A percentile compares a stretch with the other conserved stretches of the same genome.
Evolutionary conservation across 78 protist species (phyloP).

Genomic region (Parvularia atlantis): DNA sequence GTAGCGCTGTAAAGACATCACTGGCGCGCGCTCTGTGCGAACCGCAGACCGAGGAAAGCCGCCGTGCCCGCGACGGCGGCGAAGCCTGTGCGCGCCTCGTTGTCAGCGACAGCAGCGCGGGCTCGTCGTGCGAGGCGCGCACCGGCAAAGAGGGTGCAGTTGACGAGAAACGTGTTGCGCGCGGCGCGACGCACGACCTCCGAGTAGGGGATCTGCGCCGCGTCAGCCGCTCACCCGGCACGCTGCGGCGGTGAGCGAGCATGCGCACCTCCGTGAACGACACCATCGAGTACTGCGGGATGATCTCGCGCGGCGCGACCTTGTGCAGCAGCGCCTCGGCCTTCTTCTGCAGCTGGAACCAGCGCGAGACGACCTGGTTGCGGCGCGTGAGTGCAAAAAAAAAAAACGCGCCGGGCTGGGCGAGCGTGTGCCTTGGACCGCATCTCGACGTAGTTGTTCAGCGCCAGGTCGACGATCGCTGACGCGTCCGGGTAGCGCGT

Average conservation of each 20-base stretch:
- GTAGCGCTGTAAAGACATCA: too few species aligned
- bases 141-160: too few species aligned
- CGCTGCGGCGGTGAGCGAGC: too few species aligned
- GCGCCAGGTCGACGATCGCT: conserved; percentile 67
- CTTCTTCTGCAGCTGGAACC: conserved; percentile 40
- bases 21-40: too few species aligned
- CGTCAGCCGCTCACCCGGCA: too few species aligned
- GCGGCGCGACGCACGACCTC: background rate
- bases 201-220: conserved; percentile 1
- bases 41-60: too few species aligned
- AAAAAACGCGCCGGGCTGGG: too few species aligned
- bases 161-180: background rate
- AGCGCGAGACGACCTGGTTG: background rate
- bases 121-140: too few species aligned
- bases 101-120: too few species aligned
- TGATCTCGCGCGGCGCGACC: conserved; percentile 25
- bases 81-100: too few species aligned
- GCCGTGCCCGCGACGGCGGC: too few species aligned
- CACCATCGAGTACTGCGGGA: conserved; percentile 42
- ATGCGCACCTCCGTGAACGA: too few species aligned
- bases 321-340: conserved; percentile 33
- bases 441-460: conserved; percentile 72
- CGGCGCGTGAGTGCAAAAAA: background rate
- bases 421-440: background rate
- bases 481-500: conserved; percentile 35